These are phyloP conservation scores for Camelina laxa DNA, from an alignment of 345 rosid species.

Conservation along the genomic window DNA sequence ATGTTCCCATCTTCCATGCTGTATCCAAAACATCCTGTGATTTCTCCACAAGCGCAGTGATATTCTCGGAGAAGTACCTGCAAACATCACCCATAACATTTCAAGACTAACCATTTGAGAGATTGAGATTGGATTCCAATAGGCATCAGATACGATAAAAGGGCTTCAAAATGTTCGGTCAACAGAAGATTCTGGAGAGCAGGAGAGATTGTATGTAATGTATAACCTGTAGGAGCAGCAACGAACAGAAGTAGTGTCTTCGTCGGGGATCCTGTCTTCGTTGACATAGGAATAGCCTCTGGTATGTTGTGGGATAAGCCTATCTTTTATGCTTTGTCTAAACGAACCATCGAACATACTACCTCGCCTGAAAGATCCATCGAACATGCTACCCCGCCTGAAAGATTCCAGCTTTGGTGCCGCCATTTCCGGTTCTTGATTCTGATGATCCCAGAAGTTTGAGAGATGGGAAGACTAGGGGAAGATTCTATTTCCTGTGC, in stretches of 20 bases:
- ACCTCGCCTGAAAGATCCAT: conserved; percentile 43
- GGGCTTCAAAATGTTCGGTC: conserved; percentile 5
- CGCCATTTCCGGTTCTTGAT: conserved; percentile 39
- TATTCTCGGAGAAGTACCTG: conserved; percentile 40
- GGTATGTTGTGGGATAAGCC: conserved; percentile 37
- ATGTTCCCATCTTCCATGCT: conserved; percentile 66
- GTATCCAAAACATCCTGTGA: conserved; percentile 40
- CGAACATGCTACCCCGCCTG: conserved; percentile 44
- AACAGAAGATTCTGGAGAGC: neutral
- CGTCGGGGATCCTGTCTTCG: neutral
- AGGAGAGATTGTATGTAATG: conserved; percentile 18
- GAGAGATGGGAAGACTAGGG: neutral
- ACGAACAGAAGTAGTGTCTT: conserved; percentile 21
- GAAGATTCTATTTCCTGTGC: conserved; percentile 22
- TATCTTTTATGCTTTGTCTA: conserved; percentile 43
- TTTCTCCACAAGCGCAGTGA: conserved; percentile 30
- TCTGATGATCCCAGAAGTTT: conserved; percentile 9
- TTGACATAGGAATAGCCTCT: conserved; percentile 11
- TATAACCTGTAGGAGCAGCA: conserved; percentile 45
- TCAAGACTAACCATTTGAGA: conserved; percentile 15
- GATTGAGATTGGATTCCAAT: conserved; percentile 19
- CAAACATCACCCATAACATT: conserved; percentile 22
- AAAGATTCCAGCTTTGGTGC: conserved; percentile 44
- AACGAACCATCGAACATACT: conserved; percentile 44
- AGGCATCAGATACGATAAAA: conserved; percentile 18